Evolutionary conservation across 1,284 basidiomycete species (phyloP).

Genomic region (Peniophora sp.): DNA sequence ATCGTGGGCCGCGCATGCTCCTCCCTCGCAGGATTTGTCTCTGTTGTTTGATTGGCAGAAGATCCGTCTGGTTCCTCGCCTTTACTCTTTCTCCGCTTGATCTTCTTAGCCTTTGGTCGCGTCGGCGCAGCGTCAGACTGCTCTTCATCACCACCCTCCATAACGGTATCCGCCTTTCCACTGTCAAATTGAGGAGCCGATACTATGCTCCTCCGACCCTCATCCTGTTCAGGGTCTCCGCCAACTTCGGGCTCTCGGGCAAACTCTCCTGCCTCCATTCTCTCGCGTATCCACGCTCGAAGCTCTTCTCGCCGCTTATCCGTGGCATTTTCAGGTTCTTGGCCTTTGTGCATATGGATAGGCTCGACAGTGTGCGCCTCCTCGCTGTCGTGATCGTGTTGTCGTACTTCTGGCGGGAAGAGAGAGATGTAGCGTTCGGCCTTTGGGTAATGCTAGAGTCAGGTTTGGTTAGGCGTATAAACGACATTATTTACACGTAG

Average conservation of each 20-base stretch:
- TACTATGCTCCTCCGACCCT: not conserved
- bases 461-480: too few relatives aligned
- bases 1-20: too few relatives aligned
- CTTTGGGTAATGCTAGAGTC: constrained; percentile 67
- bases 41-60: too few relatives aligned
- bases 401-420: constrained; percentile 63
- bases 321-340: constrained; percentile 19
- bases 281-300: constrained; percentile 47
- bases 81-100: not conserved
- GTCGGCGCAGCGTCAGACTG: not conserved
- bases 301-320: constrained; percentile 54
- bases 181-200: not conserved
- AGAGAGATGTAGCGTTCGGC: constrained; percentile 80
- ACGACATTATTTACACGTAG: not conserved
- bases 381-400: constrained; percentile 15
- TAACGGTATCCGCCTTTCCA: not conserved
- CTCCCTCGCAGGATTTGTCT: too few relatives aligned
- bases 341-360: constrained; percentile 4
- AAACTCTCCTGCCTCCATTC: constrained; percentile 61
- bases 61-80: too few relatives aligned
- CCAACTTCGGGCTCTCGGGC: constrained; percentile 49
- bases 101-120: not conserved
- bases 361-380: constrained; percentile 12
- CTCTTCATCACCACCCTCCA: not conserved
- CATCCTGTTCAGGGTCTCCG: not conserved